Evolutionary conservation across 495 filamentous ascomycete species (phyloP).

Genomic region (Staphylotrichum longicolle): DNA sequence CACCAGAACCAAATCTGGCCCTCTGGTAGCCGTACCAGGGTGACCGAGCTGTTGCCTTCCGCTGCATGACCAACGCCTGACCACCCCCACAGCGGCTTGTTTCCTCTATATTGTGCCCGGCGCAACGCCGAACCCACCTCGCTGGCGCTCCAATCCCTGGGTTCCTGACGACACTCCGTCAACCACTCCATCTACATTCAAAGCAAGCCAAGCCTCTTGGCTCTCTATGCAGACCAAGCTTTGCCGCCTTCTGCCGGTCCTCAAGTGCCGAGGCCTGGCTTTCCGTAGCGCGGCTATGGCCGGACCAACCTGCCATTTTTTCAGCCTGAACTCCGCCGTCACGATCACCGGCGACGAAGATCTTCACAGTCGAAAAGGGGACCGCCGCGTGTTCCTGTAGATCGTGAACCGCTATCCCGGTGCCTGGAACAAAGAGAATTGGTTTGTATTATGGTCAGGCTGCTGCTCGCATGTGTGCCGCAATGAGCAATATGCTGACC

Average conservation of each 20-base stretch:
- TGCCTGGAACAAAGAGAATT: background rate
- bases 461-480: background rate
- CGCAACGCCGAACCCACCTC: background rate
- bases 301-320: conserved; percentile 5
- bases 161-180: too few relatives aligned
- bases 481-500: background rate
- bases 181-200: too few relatives aligned
- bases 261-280: background rate
- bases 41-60: conserved; percentile 1
- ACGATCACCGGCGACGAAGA: background rate
- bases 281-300: background rate
- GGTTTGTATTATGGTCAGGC: background rate
- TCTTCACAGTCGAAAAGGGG: background rate
- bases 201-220: conserved; percentile 9
- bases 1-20: background rate
- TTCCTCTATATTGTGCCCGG: conserved; percentile 7
- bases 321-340: conserved; percentile 7
- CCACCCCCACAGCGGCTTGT: conserved; percentile 1
- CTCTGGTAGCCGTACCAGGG: background rate
- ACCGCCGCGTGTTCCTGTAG: background rate
- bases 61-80: conserved; percentile 9
- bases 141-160: background rate
- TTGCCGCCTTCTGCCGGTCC: conserved; percentile 6
- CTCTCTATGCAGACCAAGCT: background rate
- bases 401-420: conserved; percentile 4